These are phyloP conservation scores for Bryopsis sp. DNA, from an alignment of 139 green algal genomes.

Conservation along the genomic window DNA sequence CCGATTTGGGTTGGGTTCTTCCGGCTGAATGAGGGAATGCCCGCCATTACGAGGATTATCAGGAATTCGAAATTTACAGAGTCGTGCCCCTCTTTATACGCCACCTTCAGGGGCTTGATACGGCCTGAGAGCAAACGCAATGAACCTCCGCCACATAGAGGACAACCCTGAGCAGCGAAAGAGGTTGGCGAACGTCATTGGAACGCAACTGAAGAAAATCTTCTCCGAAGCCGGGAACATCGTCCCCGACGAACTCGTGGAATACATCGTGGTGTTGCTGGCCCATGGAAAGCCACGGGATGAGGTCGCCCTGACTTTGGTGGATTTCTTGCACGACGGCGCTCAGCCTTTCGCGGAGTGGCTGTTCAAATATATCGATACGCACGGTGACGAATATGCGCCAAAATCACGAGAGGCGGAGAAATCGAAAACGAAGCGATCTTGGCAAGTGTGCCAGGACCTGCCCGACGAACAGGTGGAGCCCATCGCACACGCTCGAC, in stretches of 20 bases:
- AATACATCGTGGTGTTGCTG: conserved; percentile 34
- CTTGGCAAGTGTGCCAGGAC: too few relatives aligned
- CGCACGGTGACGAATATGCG: background rate
- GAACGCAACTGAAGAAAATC: background rate
- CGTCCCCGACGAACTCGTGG: conserved; percentile 17
- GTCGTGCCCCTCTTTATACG: too few relatives aligned
- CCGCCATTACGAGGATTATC: too few relatives aligned
- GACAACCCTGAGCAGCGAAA: background rate
- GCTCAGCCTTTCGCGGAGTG: background rate
- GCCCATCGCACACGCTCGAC: too few relatives aligned
- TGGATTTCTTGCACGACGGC: conserved; percentile 5
- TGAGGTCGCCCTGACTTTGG: conserved; percentile 22
- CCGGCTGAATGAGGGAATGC: too few relatives aligned
- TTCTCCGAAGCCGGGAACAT: background rate
- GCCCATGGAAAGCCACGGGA: conserved; percentile 24
- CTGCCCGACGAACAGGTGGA: too few relatives aligned
- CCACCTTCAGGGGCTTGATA: too few relatives aligned
- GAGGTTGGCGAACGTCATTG: background rate
- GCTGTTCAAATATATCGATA: background rate
- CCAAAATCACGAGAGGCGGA: too few relatives aligned
- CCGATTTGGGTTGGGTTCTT: too few relatives aligned
- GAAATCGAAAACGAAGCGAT: too few relatives aligned
- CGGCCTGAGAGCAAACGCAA: too few relatives aligned
- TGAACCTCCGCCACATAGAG: background rate
- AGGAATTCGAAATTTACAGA: too few relatives aligned